These are phyloP conservation scores for Neonectria faginata DNA, from an alignment of 2,329 filamentous ascomycete genomes.

Conservation along the genomic window DNA sequence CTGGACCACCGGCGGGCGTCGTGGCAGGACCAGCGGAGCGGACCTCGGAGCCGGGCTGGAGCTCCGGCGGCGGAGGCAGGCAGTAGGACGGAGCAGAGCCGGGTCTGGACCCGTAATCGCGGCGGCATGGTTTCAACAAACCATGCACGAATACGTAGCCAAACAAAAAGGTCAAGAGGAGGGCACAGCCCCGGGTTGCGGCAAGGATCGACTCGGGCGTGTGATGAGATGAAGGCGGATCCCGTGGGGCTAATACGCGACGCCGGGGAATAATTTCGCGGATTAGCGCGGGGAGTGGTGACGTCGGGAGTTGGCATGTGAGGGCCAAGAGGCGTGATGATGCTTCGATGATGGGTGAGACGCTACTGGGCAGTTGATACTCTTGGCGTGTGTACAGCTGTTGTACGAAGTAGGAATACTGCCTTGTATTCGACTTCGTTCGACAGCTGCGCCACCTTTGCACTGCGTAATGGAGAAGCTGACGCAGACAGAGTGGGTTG, in stretches of 20 bases:
- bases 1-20: conserved; percentile 25
- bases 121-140: conserved; percentile 17
- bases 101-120: conserved; percentile 13
- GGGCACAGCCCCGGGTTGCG: not conserved
- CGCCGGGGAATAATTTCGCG: conserved; percentile 1
- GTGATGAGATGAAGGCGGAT: not conserved
- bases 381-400: too few relatives aligned
- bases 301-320: conserved; percentile 13
- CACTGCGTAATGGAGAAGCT: too few relatives aligned
- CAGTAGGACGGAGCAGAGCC: conserved; percentile 10
- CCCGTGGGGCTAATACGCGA: conserved; percentile 3
- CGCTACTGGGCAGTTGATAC: not conserved
- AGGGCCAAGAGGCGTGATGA: not conserved
- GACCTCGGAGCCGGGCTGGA: conserved; percentile 16
- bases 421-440: not conserved
- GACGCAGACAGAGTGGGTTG: conserved; percentile 7
- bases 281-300: conserved; percentile 18
- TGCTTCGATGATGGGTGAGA: conserved; percentile 3
- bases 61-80: conserved; percentile 17
- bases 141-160: not conserved
- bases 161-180: not conserved
- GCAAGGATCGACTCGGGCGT: conserved; percentile 3
- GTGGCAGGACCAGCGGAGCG: not conserved
- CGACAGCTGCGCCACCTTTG: too few relatives aligned
- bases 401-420: too few relatives aligned